These are phyloP conservation scores for Luffa aegyptiaca DNA, from an alignment of 306 rosid genomes.

Conservation along the genomic window DNA sequence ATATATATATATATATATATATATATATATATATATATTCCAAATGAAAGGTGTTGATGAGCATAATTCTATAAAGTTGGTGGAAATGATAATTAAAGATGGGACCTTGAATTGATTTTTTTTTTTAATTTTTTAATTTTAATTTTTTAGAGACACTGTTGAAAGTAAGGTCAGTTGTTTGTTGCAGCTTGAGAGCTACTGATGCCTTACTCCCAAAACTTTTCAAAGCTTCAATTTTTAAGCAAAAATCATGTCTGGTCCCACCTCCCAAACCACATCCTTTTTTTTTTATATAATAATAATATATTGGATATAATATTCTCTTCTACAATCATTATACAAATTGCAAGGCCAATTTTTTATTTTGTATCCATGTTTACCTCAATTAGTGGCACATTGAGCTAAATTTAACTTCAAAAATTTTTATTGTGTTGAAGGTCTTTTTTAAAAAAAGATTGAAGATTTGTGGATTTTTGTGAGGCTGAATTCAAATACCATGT, in stretches of 20 bases:
- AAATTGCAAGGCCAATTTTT: too few species aligned
- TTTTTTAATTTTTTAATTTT: background rate
- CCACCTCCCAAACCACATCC: background rate
- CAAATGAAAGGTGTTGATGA: background rate
- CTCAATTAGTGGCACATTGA: background rate
- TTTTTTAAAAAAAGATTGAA: too few species aligned
- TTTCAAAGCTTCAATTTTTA: background rate
- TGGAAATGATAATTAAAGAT: constrained; percentile 6
- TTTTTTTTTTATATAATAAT: background rate
- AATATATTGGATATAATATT: background rate
- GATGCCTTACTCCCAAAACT: constrained; percentile 1
- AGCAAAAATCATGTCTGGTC: constrained; percentile 1
- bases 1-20: background rate
- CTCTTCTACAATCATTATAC: too few species aligned
- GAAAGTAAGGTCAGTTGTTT: background rate
- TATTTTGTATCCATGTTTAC: background rate
- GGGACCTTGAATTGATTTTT: background rate
- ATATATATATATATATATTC: background rate
- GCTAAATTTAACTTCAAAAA: too few species aligned
- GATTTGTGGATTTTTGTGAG: too few species aligned
- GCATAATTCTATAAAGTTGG: background rate
- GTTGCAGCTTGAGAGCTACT: constrained; percentile 5
- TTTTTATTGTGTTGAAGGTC: too few species aligned
- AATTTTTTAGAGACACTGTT: background rate
- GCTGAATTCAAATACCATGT: too few species aligned